Evolutionary conservation across 305 asterid genomes (phyloP).

Genomic region (Fraxinus xanthoxyloides): DNA sequence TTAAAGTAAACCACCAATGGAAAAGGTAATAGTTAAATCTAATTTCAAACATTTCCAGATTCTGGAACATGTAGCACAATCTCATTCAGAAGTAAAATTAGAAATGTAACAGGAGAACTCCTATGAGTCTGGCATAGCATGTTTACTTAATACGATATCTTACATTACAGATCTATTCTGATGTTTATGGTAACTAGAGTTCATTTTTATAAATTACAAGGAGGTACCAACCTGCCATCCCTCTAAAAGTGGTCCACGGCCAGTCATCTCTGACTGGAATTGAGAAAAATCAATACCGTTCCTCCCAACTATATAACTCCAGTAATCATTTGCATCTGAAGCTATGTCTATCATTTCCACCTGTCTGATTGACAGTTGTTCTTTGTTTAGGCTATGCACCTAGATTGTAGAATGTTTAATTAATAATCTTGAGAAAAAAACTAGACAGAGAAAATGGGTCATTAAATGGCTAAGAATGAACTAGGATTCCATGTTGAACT

Average conservation of each 20-base stretch:
- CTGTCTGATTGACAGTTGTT: constrained; percentile 61
- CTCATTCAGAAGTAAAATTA: neutral
- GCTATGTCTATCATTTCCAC: constrained; percentile 76
- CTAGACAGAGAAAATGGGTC: neutral
- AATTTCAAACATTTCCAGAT: neutral
- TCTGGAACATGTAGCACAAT: neutral
- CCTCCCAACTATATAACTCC: constrained; percentile 78
- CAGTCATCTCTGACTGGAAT: constrained; percentile 63
- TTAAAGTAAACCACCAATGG: neutral
- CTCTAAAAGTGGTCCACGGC: constrained; percentile 73
- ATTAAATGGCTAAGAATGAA: neutral
- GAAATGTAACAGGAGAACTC: neutral
- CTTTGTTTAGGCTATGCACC: constrained; percentile 72
- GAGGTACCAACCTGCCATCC: constrained; percentile 77
- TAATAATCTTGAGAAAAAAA: constrained; percentile 4
- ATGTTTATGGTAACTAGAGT: neutral
- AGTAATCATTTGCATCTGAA: constrained; percentile 59
- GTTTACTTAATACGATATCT: neutral
- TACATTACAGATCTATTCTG: neutral
- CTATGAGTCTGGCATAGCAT: neutral
- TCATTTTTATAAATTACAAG: neutral
- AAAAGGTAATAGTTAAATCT: neutral
- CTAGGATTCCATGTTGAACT: neutral
- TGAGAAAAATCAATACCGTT: constrained; percentile 54
- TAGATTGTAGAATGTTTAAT: constrained; percentile 19